Percentiles rank a stretch among this genome's conserved stretches.
phyloP scores from a whole-genome alignment of 768 basidiomycete species.

The Tricholoma terreum region DNA sequence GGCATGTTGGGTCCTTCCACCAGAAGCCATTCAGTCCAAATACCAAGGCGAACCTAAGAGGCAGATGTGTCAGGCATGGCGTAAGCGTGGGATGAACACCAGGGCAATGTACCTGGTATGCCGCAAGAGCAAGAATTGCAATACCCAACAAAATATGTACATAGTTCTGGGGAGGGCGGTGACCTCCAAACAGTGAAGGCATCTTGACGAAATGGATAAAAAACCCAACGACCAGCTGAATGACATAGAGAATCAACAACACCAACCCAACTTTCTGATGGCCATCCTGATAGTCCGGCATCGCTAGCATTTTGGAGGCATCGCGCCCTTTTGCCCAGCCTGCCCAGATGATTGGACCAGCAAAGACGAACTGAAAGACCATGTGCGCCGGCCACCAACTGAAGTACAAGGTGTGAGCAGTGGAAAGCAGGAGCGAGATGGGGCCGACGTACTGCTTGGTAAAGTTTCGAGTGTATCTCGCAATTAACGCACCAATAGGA shows the following conservation, averaged over 20 bases:
- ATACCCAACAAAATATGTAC: constrained; percentile 54
- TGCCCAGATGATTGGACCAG: constrained; percentile 51
- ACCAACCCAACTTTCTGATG: constrained; percentile 53
- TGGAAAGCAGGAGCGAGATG: neutral
- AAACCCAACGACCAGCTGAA: constrained; percentile 46
- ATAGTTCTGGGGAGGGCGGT: constrained; percentile 52
- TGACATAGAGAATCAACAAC: constrained; percentile 51
- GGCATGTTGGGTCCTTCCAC: constrained; percentile 35
- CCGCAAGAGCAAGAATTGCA: constrained; percentile 50
- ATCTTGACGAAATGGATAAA: constrained; percentile 55
- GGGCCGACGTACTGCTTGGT: constrained; percentile 35
- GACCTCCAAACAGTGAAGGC: constrained; percentile 31
- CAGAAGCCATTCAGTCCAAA: constrained; percentile 44
- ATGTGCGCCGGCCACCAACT: constrained; percentile 54
- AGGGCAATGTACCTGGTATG: constrained; percentile 39
- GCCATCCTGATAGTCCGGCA: constrained; percentile 37
- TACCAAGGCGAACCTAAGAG: constrained; percentile 44
- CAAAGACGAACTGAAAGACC: constrained; percentile 46
- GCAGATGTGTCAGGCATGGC: neutral
- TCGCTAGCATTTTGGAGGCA: constrained; percentile 27
- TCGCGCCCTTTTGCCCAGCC: constrained; percentile 46
- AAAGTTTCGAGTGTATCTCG: constrained; percentile 53
- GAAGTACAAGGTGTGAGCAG: constrained; percentile 1
- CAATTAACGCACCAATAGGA: constrained; percentile 54
- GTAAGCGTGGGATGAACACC: constrained; percentile 1